Evolutionary conservation across 371 early-diverging fungal genomes (phyloP).

Genomic region (Rhizopus arrhizus): DNA sequence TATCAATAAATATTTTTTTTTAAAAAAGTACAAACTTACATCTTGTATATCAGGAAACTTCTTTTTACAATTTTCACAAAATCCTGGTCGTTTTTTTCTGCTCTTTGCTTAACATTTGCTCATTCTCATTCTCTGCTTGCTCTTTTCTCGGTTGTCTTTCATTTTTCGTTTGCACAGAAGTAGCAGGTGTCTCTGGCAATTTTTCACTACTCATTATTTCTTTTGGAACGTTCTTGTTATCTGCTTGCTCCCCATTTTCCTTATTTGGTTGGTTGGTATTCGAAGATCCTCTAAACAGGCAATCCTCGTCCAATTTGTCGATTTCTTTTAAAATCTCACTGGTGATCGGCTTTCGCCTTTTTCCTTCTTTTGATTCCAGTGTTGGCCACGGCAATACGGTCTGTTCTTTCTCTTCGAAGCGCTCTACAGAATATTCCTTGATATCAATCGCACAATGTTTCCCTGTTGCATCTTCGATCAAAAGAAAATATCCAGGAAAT

Average conservation of each 20-base stretch:
- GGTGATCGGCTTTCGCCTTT: neutral
- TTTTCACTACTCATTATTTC: neutral
- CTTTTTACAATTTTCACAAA: neutral
- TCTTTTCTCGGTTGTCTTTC: constrained; percentile 7
- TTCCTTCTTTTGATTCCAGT: neutral
- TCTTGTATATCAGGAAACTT: neutral
- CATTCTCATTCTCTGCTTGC: neutral
- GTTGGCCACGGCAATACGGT: neutral
- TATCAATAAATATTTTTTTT: neutral
- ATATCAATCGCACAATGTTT: constrained; percentile 1
- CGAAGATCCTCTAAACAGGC: neutral
- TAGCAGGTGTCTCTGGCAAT: neutral
- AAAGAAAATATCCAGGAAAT: constrained; percentile 1
- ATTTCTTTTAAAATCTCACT: neutral
- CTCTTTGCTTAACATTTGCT: neutral
- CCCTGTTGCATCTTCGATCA: constrained; percentile 4
- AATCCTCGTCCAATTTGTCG: neutral
- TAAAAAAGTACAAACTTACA: neutral
- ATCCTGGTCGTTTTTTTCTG: neutral
- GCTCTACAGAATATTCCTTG: neutral
- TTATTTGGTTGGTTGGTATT: neutral
- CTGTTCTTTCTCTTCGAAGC: neutral
- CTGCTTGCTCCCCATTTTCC: neutral
- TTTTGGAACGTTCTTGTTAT: neutral
- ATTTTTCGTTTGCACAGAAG: neutral